phyloP scores from a whole-genome alignment of 805 yeast genomes.

The Teunomyces pallodes region DNA sequence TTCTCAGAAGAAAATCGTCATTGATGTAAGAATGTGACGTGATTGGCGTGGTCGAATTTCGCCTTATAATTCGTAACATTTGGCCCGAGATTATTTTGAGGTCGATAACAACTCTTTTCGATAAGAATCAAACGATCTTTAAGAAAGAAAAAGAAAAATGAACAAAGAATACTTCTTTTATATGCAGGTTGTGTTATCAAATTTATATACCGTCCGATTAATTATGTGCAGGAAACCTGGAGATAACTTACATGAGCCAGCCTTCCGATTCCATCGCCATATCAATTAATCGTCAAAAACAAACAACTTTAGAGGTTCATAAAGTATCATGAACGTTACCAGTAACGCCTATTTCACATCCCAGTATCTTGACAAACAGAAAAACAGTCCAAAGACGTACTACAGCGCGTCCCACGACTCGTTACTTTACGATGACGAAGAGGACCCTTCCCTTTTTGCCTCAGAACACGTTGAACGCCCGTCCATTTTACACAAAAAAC shows the following conservation, averaged over 20 bases:
- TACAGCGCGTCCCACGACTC: background rate
- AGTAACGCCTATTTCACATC: slow-evolving; percentile 40
- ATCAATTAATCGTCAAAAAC: background rate
- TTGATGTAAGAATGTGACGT: slow-evolving; percentile 31
- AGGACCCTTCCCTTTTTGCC: background rate
- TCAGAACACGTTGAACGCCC: background rate
- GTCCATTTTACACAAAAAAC: background rate
- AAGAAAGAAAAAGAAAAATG: too few relatives aligned
- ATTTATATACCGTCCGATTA: too few relatives aligned
- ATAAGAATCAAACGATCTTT: too few relatives aligned
- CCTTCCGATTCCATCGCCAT: background rate
- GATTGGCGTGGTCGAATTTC: slow-evolving; percentile 10
- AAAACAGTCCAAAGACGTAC: slow-evolving; percentile 8
- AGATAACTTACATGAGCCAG: slow-evolving; percentile 1
- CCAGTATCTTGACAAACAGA: slow-evolving; percentile 29
- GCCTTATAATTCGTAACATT: slow-evolving; percentile 1
- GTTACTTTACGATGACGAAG: background rate
- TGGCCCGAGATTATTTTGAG: too few relatives aligned
- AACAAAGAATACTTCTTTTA: too few relatives aligned
- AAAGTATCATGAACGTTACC: slow-evolving; percentile 34
- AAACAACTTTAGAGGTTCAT: background rate
- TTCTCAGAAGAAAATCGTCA: slow-evolving; percentile 28
- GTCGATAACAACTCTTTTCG: too few relatives aligned
- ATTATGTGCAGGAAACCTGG: too few relatives aligned
- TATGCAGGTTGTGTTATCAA: too few relatives aligned